Percentiles rank a stretch among this genome's conserved stretches.
Conservation (phyloP, 306 rosid species). For the Vigna radiata region DNA sequence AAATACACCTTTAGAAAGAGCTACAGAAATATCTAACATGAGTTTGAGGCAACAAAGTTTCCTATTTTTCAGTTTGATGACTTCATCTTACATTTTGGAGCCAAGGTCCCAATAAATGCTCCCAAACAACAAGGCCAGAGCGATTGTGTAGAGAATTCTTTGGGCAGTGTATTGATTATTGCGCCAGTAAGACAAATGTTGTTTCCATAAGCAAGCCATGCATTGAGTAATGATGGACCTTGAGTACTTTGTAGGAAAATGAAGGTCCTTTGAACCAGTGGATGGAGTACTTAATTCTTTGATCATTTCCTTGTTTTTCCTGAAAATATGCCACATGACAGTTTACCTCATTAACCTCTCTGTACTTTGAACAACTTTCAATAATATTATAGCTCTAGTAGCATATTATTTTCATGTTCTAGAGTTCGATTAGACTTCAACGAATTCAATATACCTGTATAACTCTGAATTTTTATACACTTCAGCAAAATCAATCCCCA, state of each 20-base stretch:
- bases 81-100: constrained; percentile 56
- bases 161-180: constrained; percentile 54
- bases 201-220: constrained; percentile 67
- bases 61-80: background rate
- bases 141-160: constrained; percentile 48
- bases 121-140: constrained; percentile 52
- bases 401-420: background rate
- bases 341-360: background rate
- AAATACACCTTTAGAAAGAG: constrained; percentile 1
- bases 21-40: background rate
- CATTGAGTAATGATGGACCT: constrained; percentile 51
- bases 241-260: constrained; percentile 52
- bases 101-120: constrained; percentile 60
- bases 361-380: constrained; percentile 7
- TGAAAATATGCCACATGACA: constrained; percentile 40
- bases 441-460: constrained; percentile 42
- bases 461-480: constrained; percentile 47
- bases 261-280: constrained; percentile 48
- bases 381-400: background rate
- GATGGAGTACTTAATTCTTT: constrained; percentile 53
- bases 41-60: constrained; percentile 3
- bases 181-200: constrained; percentile 66
- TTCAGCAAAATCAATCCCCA: constrained; percentile 51
- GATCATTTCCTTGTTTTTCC: constrained; percentile 57
- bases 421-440: background rate